Conservation (phyloP, 1,139 yeast species). For the Kodamaea sp. region DNA sequence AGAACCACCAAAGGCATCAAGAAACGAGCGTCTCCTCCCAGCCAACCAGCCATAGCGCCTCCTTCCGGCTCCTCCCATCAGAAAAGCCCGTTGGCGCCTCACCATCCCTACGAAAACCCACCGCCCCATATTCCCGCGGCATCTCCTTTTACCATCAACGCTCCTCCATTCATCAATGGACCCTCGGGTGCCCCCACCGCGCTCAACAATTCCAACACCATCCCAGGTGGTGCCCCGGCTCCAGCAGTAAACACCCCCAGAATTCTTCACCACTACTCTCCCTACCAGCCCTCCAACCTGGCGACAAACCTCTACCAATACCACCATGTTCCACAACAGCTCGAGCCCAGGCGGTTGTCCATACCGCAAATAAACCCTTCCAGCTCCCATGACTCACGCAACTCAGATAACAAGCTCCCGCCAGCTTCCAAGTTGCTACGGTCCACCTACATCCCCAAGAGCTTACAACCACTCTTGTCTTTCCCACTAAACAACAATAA, state of each 20-base stretch:
- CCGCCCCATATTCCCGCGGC: neutral
- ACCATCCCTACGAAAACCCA: neutral
- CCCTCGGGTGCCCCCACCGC: neutral
- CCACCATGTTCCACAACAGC: constrained; percentile 2
- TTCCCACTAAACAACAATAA: constrained; percentile 20
- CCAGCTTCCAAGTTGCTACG: constrained; percentile 11
- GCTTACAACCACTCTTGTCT: constrained; percentile 28
- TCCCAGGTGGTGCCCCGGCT: neutral
- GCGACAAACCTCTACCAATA: constrained; percentile 4
- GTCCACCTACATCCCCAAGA: constrained; percentile 23
- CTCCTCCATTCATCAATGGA: too few species aligned
- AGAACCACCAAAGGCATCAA: constrained; percentile 22
- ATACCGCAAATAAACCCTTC: constrained; percentile 8
- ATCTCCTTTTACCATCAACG: neutral
- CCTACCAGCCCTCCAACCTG: neutral
- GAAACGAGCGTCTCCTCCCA: constrained; percentile 4
- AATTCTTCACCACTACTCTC: neutral
- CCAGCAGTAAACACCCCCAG: neutral
- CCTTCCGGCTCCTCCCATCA: constrained; percentile 2
- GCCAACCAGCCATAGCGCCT: neutral
- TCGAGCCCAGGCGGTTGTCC: constrained; percentile 1
- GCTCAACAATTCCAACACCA: constrained; percentile 1
- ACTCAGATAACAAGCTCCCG: constrained; percentile 9
- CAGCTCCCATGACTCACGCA: constrained; percentile 1
- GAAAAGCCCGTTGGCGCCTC: constrained; percentile 3